Conservation (phyloP, 345 rosid genomes). For the Lepidium didymum region DNA sequence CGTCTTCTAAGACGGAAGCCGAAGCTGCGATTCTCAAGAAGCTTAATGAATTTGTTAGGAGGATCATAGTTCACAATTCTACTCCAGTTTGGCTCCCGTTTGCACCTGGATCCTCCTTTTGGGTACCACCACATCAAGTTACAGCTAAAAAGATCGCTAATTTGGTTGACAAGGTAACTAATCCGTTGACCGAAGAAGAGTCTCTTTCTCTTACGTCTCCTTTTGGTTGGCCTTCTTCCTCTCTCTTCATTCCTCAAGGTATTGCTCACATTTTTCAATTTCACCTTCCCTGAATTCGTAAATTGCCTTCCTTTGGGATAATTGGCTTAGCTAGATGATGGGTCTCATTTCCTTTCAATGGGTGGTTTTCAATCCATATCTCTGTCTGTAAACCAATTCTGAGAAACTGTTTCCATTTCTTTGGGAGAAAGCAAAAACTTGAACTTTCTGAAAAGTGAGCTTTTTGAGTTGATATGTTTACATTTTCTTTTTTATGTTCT, state of each 20-base stretch:
- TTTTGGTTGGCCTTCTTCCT: constrained; percentile 41
- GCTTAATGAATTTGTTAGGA: constrained; percentile 35
- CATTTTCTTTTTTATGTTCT: not conserved
- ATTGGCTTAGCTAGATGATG: not conserved
- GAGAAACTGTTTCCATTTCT: not conserved
- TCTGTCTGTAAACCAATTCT: not conserved
- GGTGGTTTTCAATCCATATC: not conserved
- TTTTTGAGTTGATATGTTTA: too few species aligned
- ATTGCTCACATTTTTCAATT: not conserved
- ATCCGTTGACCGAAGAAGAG: constrained; percentile 34
- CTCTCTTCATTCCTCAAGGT: constrained; percentile 30
- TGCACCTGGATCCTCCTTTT: constrained; percentile 42
- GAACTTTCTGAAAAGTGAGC: not conserved
- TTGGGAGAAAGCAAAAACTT: not conserved
- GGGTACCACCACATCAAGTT: constrained; percentile 35
- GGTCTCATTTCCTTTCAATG: not conserved
- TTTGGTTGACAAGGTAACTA: constrained; percentile 21
- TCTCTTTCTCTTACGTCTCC: constrained; percentile 26
- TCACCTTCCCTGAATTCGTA: not conserved
- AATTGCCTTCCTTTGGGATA: not conserved
- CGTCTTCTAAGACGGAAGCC: constrained; percentile 13
- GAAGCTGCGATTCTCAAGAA: constrained; percentile 24
- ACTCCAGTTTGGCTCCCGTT: constrained; percentile 50
- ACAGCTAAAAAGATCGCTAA: constrained; percentile 15
- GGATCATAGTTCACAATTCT: constrained; percentile 32